Conservation (phyloP, 164 flowering plant species). For the Magnolia changhungtana region DNA sequence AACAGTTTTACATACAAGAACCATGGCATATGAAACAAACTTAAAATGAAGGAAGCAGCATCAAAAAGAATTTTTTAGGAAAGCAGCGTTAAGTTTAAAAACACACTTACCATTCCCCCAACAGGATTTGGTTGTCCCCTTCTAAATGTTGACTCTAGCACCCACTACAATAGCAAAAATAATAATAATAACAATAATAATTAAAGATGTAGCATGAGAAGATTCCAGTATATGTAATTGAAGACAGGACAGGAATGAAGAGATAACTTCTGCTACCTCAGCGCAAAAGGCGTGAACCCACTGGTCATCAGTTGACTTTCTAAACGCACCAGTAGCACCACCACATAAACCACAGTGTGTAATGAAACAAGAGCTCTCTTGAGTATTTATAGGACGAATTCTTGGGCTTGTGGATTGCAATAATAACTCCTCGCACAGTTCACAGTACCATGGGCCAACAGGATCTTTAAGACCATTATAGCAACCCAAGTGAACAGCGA, state of each 20-base stretch:
- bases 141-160: constrained; percentile 69
- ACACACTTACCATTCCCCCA: constrained; percentile 75
- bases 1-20: not conserved
- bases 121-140: constrained; percentile 83
- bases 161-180: constrained; percentile 60
- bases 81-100: not conserved
- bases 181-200: not conserved
- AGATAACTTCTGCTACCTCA: constrained; percentile 46
- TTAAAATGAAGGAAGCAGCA: not conserved
- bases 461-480: constrained; percentile 65
- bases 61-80: not conserved
- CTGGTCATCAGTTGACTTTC: constrained; percentile 70
- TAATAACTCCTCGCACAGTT: constrained; percentile 63
- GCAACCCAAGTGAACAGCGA: constrained; percentile 87
- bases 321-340: constrained; percentile 82
- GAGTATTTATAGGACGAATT: constrained; percentile 32
- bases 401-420: constrained; percentile 44
- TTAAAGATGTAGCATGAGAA: not conserved
- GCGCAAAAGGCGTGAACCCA: constrained; percentile 99
- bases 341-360: constrained; percentile 85
- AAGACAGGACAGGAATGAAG: not conserved
- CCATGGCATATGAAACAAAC: not conserved
- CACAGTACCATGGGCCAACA: constrained; percentile 89
- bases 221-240: not conserved
- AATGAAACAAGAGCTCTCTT: constrained; percentile 46